These are phyloP conservation scores for Chalciporus pseudorubinellus DNA, from an alignment of 768 basidiomycete species.

Conservation along the genomic window DNA sequence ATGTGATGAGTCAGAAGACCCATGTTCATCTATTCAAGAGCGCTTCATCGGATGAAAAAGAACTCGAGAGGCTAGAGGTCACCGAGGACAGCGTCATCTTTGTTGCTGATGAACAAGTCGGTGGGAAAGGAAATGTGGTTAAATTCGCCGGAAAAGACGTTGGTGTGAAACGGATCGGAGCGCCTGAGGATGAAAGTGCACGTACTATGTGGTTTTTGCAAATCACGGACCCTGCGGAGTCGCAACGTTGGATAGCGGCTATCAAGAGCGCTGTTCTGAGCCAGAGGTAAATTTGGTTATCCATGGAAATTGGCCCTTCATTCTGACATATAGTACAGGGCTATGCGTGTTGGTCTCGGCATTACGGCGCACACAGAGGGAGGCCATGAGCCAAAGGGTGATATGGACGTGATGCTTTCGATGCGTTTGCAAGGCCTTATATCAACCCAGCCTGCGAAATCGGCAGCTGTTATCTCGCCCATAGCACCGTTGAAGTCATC, in stretches of 20 bases:
- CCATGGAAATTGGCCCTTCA: not conserved
- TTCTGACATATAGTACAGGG: conserved; percentile 38
- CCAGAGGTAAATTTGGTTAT: conserved; percentile 49
- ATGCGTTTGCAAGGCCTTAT: conserved; percentile 66
- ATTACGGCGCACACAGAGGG: conserved; percentile 40
- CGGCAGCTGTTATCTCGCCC: conserved; percentile 7
- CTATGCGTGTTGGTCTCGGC: conserved; percentile 66
- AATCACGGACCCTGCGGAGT: conserved; percentile 55
- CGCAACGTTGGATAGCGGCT: conserved; percentile 72
- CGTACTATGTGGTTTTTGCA: conserved; percentile 58
- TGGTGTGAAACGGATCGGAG: conserved; percentile 38
- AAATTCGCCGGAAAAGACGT: conserved; percentile 67
- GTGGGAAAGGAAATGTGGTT: conserved; percentile 51
- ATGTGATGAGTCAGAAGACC: conserved; percentile 33
- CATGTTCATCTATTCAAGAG: conserved; percentile 78
- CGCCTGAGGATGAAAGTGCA: conserved; percentile 1
- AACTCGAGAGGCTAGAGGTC: conserved; percentile 73
- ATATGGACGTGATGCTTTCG: conserved; percentile 81
- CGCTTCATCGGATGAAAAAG: conserved; percentile 54
- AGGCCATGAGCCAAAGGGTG: conserved; percentile 65
- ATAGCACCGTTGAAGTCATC: conserved; percentile 19
- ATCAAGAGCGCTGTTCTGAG: conserved; percentile 72
- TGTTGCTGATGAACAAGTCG: conserved; percentile 56
- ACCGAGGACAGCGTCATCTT: conserved; percentile 76
- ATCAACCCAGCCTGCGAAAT: conserved; percentile 29